Percentiles rank a stretch among this genome's conserved stretches.
phyloP scores from a whole-genome alignment of 768 basidiomycete genomes.

The Mycena crocata region DNA sequence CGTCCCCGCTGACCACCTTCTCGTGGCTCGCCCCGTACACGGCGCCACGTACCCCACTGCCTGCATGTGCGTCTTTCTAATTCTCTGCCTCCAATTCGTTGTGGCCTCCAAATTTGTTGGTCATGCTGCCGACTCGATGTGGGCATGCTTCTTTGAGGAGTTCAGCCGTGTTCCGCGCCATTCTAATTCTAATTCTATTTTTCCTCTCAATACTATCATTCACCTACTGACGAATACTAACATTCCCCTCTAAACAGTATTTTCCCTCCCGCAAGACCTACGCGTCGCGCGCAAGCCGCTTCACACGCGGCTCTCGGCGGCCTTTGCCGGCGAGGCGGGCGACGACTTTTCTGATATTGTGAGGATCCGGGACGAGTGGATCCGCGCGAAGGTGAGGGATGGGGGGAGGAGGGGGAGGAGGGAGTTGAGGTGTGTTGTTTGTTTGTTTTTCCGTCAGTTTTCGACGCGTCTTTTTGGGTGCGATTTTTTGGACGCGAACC shows the following conservation, averaged over 20 bases:
- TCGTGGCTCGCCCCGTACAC: constrained; percentile 61
- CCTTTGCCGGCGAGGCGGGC: constrained; percentile 70
- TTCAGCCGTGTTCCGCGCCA: too few relatives aligned
- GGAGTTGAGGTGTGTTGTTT: constrained; percentile 43
- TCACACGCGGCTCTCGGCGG: constrained; percentile 66
- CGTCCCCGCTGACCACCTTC: constrained; percentile 52
- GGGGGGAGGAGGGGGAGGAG: constrained; percentile 46
- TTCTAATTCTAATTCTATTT: neutral
- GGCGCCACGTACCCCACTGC: constrained; percentile 37
- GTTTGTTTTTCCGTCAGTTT: neutral
- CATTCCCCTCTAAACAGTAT: constrained; percentile 50
- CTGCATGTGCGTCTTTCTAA: constrained; percentile 43
- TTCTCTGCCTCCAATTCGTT: too few relatives aligned
- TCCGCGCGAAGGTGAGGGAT: constrained; percentile 57
- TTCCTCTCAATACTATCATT: constrained; percentile 6
- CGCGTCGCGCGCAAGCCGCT: constrained; percentile 60
- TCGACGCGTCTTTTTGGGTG: neutral
- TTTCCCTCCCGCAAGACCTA: constrained; percentile 64
- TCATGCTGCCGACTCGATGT: too few relatives aligned
- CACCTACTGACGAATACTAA: too few relatives aligned
- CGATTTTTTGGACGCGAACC: too few relatives aligned
- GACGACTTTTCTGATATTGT: constrained; percentile 71
- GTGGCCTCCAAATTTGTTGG: too few relatives aligned
- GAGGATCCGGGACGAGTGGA: constrained; percentile 74
- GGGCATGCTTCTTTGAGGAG: too few relatives aligned